Base-by-base conservation (phyloP, 2,329 filamentous ascomycete species). In the Orbilia javanica region DNA sequence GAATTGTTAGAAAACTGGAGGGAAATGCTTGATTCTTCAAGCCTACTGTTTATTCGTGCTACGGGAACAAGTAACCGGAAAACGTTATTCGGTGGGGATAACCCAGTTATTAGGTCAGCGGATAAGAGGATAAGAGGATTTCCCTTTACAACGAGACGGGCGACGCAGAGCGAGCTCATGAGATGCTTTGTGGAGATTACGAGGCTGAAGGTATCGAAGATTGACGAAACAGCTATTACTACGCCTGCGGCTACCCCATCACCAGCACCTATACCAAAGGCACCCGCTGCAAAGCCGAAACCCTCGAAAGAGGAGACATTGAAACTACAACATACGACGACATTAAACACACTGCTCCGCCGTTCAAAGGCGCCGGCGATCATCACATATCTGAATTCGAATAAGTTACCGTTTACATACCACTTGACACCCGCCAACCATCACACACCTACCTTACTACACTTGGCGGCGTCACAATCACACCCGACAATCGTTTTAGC, bases 111-210 rank as follows among this genome's bases (percentile, higher is more conserved):
- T 67, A 90, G 88, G 73, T 88, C 90, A 10, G 93, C 93, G 78
- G 96, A 99, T 82, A 86, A 90, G 0, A 88, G 96, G 39, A 87
- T 97, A 82, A 88, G 96, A 70, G 91, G 93, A 0, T 97, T 99
- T 79, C 96, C 96, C 0, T 99, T 99, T 84, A 97, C 89, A 83
- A 99, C 96, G 7, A 89, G 94, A 11, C 88, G 96, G 72, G 93
- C 96, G 0, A 99, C 96, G 0, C 94, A 98, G 82, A 93, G 92
- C 57, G 96, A 99, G 84, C 89, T 99, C 0, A 96, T 98, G 92
- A 90, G 95, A 44, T 92, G 92, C 0, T 99, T 97, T 82, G 92
- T 97, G 79, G 96, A 99, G 85, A 88, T 99, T 34, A 99, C 96
- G 0, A 88, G 96, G 15, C 88, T 97, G 15, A 97, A 99, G 84